Base-by-base conservation (phyloP, 2,329 filamentous ascomycete species). In the Colletotrichum lupini region DNA sequence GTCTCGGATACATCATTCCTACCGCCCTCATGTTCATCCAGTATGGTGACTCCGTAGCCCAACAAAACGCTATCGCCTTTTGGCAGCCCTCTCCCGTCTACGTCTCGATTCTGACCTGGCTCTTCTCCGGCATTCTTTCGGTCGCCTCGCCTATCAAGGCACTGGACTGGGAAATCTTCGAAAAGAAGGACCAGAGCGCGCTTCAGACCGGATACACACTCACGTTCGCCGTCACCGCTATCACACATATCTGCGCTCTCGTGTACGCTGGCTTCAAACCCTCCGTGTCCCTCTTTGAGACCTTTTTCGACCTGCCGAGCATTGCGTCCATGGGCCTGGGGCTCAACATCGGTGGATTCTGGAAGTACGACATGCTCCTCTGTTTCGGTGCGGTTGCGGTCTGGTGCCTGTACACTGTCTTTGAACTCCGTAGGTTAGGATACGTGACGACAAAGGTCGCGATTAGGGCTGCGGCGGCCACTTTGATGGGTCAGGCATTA, bases 401-500 rank as follows among this genome's bases (percentile, higher is more conserved):
- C 12, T 69, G 67, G 67, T 56, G 62, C 28, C 46, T 79, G 11
- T 78, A 77, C 70, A 60, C 71, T 6, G 67, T 78, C 9, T 80
- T 76, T 74, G 75, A 76, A 9, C 61, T 79, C 14, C 73, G 78
- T 11, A 68, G 73, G 1, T 28, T 73, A 4, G 78, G 78, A 1
- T 79, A 78, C 30, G 66, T 77, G 28, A 75, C 60, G 19, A 78
- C 74, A 2, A 9, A 9, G 5, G 42, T 66, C 1, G 76, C 74
- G 0, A 19, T 74, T 1, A 49, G n/a, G 28, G 72, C 72, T 0
- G 59, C 59, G 2, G 28, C 53, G 2, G 22, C 28, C 5, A 49
- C 76, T 2, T 4, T 76, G 16, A 4, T 57, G 1, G 76, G 76
- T 0, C 67, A 75, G 5, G 28, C 75, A 5, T 5, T 77, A 3